Base-by-base conservation (phyloP, 2,329 filamentous ascomycete genomes). In the Neofusicoccum kwambonambiense region DNA sequence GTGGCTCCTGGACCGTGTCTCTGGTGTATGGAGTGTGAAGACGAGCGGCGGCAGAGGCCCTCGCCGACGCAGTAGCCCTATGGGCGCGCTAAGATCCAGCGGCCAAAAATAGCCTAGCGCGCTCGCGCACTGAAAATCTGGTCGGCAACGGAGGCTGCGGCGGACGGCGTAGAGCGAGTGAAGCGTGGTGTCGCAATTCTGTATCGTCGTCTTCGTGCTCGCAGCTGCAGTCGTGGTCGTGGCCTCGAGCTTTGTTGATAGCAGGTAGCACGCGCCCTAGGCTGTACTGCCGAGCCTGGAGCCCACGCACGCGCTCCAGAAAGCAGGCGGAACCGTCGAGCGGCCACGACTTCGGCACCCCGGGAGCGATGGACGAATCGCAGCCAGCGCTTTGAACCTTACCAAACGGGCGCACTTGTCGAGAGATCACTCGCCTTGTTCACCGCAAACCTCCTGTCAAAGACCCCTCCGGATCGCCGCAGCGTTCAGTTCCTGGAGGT, bases 1-100 rank as follows among this genome's bases (percentile, higher is more conserved):
- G 51, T 64, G 62, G 62, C 44, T 58, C 44, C 44, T 64, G 62
- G 60, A 42, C 52, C 35, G 58, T 62, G 58, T 62, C 45, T 62
- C 58, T 50, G 45, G 47, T 62, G 58, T 50, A 62, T 50, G 47
- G 56, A 60, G 56, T 60, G 56, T 60, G 56, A 60, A 60, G 56
- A 60, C 56, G 56, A 60, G 56, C 56, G 42, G 56, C 56, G 44
- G 56, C 42, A 35, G 54, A 47, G 42, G 56, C 56, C 39, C 27
- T 44, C 39, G 56, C 56, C 56, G 56, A 60, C 37, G 37, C 52
- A 57, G 27, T 27, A 60, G 56, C 56, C 56, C 56, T 60, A 60
- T 47, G 56, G 56, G 27, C 56, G 54, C 54, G 54, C 42, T 60
- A 45, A 60, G 56, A 60, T 47, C 41, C 56, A 60, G 56, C 42